Conservation (phyloP, 306 rosid species). For the Medicago ruthenica region DNA sequence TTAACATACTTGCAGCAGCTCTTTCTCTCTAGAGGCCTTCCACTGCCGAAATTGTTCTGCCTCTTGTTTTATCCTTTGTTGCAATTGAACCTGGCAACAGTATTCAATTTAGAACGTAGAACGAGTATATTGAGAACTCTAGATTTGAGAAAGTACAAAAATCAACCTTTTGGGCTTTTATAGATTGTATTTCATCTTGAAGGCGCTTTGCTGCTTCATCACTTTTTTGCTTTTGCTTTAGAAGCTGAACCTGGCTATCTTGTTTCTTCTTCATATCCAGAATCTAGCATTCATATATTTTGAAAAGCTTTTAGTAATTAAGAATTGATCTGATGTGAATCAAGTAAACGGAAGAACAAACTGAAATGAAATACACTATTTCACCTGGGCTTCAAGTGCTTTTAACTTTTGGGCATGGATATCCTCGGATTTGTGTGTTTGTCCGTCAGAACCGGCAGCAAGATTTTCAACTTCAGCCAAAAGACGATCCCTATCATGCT, state of each 20-base stretch:
- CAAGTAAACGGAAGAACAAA: conserved; percentile 12
- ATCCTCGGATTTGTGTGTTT: conserved; percentile 84
- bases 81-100: conserved; percentile 77
- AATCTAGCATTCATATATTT: conserved; percentile 64
- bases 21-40: conserved; percentile 98
- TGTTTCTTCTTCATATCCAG: conserved; percentile 93
- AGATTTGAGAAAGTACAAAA: conserved; percentile 34
- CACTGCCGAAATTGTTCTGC: conserved; percentile 98
- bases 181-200: conserved; percentile 96
- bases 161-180: conserved; percentile 93
- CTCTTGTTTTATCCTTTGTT: conserved; percentile 95
- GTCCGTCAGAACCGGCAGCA: conserved; percentile 88
- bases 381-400: conserved; percentile 92
- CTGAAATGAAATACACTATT: conserved; percentile 18
- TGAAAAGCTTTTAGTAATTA: conserved; percentile 28
- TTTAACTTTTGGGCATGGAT: conserved; percentile 85
- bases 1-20: conserved; percentile 77
- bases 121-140: conserved; percentile 11
- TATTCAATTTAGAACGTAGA: conserved; percentile 25
- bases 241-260: conserved; percentile 92
- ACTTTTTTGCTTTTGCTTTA: conserved; percentile 97
- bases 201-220: conserved; percentile 93
- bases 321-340: conserved; percentile 29
- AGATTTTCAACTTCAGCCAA: conserved; percentile 92
- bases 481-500: conserved; percentile 90